A percentile compares a stretch with the other conserved stretches of the same genome.
These are phyloP conservation scores for Neocallimastix lanati DNA, from an alignment of 192 early-diverging fungal genomes.

Conservation along the genomic window DNA sequence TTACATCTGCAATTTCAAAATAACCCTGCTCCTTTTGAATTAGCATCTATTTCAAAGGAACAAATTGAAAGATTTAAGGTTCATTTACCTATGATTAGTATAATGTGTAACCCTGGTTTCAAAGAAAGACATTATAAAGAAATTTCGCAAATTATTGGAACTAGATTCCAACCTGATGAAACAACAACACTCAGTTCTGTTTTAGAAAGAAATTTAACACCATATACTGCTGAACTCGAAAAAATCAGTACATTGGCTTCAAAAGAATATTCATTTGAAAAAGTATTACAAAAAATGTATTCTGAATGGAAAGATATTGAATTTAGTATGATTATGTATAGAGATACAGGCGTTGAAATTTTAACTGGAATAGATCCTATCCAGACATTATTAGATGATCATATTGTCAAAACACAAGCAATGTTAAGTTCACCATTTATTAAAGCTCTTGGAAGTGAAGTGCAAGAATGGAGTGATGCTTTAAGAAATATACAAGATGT, in stretches of 20 bases:
- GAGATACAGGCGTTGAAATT: conserved; percentile 43
- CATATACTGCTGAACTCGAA: conserved; percentile 31
- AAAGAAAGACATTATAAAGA: conserved; percentile 37
- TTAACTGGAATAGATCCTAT: conserved; percentile 28
- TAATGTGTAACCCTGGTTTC: conserved; percentile 38
- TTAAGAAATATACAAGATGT: conserved; percentile 40
- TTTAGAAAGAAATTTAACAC: conserved; percentile 27
- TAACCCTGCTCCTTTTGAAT: conserved; percentile 22
- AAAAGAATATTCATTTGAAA: conserved; percentile 45
- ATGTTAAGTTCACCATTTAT: conserved; percentile 43
- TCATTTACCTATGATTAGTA: conserved; percentile 28
- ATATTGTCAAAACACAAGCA: conserved; percentile 43
- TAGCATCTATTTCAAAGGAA: conserved; percentile 38
- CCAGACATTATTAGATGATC: conserved; percentile 39
- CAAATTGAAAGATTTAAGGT: conserved; percentile 40
- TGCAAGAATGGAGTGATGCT: conserved; percentile 22
- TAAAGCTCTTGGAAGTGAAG: conserved; percentile 40
- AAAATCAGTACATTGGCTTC: conserved; percentile 27
- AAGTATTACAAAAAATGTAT: conserved; percentile 45
- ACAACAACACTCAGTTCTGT: conserved; percentile 23
- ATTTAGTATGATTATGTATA: conserved; percentile 28
- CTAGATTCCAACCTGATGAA: conserved; percentile 40
- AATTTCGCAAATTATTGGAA: conserved; percentile 36
- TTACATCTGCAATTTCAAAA: conserved; percentile 15
- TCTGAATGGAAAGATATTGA: conserved; percentile 34